These are phyloP conservation scores for Takakia lepidozioides DNA, from an alignment of 225 moss, liverwort and hornwort genomes.

Conservation along the genomic window DNA sequence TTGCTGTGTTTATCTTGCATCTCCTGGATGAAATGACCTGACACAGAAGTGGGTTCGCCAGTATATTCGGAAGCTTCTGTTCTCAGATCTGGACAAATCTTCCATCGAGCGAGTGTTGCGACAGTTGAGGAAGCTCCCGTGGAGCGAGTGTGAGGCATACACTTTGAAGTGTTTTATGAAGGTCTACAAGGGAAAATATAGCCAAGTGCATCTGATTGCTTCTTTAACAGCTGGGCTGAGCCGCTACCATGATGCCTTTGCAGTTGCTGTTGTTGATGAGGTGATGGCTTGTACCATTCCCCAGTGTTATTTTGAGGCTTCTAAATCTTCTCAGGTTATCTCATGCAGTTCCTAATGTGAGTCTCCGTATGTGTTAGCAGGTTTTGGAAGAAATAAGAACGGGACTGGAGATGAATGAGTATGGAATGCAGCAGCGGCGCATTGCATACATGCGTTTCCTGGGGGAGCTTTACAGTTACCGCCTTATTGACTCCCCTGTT, in stretches of 20 bases:
- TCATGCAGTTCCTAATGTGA: background rate
- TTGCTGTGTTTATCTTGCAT: no score
- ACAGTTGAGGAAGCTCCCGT: conserved; percentile 95
- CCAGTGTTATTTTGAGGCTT: no score
- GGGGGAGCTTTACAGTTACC: conserved; percentile 96
- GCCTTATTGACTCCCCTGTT: conserved; percentile 93
- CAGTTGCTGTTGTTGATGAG: conserved; percentile 97
- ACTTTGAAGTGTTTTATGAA: conserved; percentile 97
- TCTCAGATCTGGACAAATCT: conserved; percentile 92
- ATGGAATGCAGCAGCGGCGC: conserved; percentile 98
- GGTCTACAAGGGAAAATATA: conserved; percentile 98
- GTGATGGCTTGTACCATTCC: no score
- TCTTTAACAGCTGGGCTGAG: conserved; percentile 96
- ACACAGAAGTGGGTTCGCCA: no score
- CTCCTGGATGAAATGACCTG: no score
- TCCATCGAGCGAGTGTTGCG: conserved; percentile 92
- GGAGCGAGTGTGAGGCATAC: conserved; percentile 84
- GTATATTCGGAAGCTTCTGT: conserved; percentile 94
- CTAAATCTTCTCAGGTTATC: no score
- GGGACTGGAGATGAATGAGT: conserved; percentile 88
- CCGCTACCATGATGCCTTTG: conserved; percentile 98
- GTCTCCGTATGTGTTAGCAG: conserved; percentile 26
- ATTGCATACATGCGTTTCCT: conserved; percentile 98
- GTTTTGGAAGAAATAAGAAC: conserved; percentile 89
- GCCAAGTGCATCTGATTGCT: conserved; percentile 95